phyloP scores from a whole-genome alignment of 2,329 filamentous ascomycete genomes.

The Neonectria faginata region DNA sequence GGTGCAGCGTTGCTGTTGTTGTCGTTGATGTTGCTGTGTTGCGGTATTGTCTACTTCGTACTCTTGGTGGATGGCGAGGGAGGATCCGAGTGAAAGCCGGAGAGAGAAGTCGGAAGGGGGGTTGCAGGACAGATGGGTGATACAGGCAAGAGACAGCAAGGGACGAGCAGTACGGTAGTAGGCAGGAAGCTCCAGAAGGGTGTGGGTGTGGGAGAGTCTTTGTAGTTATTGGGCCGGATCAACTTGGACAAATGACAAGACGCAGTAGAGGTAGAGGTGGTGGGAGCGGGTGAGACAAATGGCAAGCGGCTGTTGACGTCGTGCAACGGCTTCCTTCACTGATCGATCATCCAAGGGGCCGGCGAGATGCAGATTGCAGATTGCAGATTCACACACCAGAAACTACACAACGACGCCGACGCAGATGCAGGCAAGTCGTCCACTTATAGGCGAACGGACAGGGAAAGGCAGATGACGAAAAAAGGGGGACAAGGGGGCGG shows the following conservation, averaged over 20 bases:
- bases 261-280: conserved; percentile 15
- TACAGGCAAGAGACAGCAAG: conserved; percentile 11
- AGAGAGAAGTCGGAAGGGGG: conserved; percentile 11
- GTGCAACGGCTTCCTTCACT: conserved; percentile 10
- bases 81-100: neutral
- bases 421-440: conserved; percentile 15
- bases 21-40: neutral
- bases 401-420: neutral
- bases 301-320: conserved; percentile 3
- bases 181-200: neutral
- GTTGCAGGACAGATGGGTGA: conserved; percentile 13
- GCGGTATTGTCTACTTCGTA: neutral
- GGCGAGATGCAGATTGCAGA: conserved; percentile 10
- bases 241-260: conserved; percentile 17
- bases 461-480: conserved; percentile 6
- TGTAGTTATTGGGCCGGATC: conserved; percentile 27
- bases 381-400: neutral
- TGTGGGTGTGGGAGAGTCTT: conserved; percentile 15
- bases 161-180: neutral
- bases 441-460: conserved; percentile 25
- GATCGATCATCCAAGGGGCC: neutral
- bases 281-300: neutral
- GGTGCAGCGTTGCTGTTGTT: neutral
- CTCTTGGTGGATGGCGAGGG: conserved; percentile 8
- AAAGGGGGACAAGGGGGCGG: conserved; percentile 17